Evolutionary conservation across 371 early-diverging fungal genomes (phyloP), one percentile per base, ranked within the genome.

Genomic region (Mortierella sp.): DNA sequence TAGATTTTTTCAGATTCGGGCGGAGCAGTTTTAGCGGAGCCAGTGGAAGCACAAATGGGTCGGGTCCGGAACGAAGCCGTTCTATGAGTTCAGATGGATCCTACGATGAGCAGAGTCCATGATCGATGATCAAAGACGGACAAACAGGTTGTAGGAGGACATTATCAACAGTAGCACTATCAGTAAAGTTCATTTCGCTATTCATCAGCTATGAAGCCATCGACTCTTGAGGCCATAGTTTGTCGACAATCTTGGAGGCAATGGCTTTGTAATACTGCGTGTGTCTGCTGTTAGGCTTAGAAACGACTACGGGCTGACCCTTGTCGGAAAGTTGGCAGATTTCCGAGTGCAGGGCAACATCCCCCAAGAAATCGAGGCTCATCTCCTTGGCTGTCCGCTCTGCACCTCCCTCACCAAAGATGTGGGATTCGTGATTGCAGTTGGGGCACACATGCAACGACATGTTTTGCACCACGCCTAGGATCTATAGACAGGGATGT

Each of bases 401-500:
- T 27, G 87, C 91, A 38, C 90, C 91, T 39, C 89, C 84, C 38
- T 87, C 79, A 2, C 94, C 95, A 81, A 96, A 96, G 56, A 94
- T 88, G 65, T 93, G 90, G 0, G 89, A 84, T 69, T 87, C 82
- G 72, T 92, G 90, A 18, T 84, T 68, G 73, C 96, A 96, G 58
- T 91, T 89, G 12, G 94, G 89, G 68, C 96, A 96, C n/a, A 85
- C 78, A 61, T 90, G 94, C 6, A 87, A 76, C 30, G 90, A 88
- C 96, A 96, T 96, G 79, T 96, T 96, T 79, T 96, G 92, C 0
- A 96, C 90, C 42, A 95, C 64, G 14, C 96, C 96, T 3, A 96
- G 81, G 51, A 96, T 93, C 95, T 94, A 79, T 18, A 38, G 26
- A 47, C 31, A 48, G 5, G 34, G 34, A 4, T 7, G 10, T 34